phyloP scores from a whole-genome alignment of 495 filamentous ascomycete species.

The Hypoxylon subgilvum region DNA sequence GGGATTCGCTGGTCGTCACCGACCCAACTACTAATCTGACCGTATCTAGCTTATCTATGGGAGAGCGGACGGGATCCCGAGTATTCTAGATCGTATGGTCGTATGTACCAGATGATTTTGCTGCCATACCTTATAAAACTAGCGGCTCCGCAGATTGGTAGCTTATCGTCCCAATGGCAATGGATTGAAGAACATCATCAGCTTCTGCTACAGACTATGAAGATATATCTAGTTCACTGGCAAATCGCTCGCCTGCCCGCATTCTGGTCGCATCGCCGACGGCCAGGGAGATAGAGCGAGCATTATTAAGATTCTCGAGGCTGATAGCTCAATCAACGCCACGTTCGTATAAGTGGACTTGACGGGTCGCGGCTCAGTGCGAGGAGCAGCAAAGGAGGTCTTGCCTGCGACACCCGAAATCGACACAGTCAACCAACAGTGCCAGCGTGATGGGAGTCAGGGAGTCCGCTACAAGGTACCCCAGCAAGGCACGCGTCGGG shows the following conservation, averaged over 20 bases:
- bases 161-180: too few species aligned
- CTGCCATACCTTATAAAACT: too few species aligned
- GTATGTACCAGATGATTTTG: too few species aligned
- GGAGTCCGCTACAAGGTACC: conserved; percentile 12
- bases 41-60: conserved; percentile 46
- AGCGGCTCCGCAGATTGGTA: too few species aligned
- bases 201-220: not conserved
- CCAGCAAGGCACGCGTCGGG: conserved; percentile 42
- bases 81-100: conserved; percentile 32
- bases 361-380: conserved; percentile 48
- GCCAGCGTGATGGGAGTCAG: conserved; percentile 62
- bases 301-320: conserved; percentile 25
- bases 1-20: conserved; percentile 57
- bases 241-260: conserved; percentile 16
- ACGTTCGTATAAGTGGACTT: conserved; percentile 47
- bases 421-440: conserved; percentile 61
- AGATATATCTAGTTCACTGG: conserved; percentile 19
- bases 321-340: conserved; percentile 28
- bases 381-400: conserved; percentile 45
- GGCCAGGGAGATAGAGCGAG: conserved; percentile 50
- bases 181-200: not conserved
- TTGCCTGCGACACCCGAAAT: conserved; percentile 45
- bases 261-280: conserved; percentile 60
- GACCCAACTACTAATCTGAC: conserved; percentile 54
- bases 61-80: conserved; percentile 58